Evolutionary conservation across 805 yeast genomes (phyloP).

Genomic region (Starmerella vitae): DNA sequence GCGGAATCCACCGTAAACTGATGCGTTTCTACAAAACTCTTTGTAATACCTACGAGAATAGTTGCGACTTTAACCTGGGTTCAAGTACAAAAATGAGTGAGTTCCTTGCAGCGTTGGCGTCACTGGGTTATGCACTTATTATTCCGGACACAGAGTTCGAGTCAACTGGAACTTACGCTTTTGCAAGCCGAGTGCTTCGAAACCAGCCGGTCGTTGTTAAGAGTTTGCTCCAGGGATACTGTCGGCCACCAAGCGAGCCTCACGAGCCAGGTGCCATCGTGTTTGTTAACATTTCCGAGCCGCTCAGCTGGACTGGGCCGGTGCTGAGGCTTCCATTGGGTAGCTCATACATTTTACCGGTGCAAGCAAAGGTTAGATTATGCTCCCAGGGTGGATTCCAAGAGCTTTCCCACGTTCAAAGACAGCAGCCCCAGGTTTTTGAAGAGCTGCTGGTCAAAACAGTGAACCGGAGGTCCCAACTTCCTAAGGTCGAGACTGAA

Average conservation of each 20-base stretch:
- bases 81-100: slow-evolving; percentile 1
- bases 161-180: slow-evolving; percentile 38
- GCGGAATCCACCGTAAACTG: slow-evolving; percentile 58
- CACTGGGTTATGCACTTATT: not conserved
- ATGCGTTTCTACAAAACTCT: slow-evolving; percentile 60
- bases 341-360: slow-evolving; percentile 32
- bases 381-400: slow-evolving; percentile 57
- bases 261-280: slow-evolving; percentile 43
- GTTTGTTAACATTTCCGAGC: slow-evolving; percentile 65
- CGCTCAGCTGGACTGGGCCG: slow-evolving; percentile 83
- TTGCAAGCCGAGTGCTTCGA: slow-evolving; percentile 53
- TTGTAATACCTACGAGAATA: slow-evolving; percentile 58
- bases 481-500: slow-evolving; percentile 60
- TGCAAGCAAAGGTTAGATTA: slow-evolving; percentile 51
- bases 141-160: not conserved
- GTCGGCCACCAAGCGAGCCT: slow-evolving; percentile 22
- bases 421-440: slow-evolving; percentile 5
- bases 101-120: not conserved
- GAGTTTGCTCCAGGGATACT: slow-evolving; percentile 24
- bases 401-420: slow-evolving; percentile 35
- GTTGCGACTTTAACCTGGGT: slow-evolving; percentile 31
- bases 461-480: slow-evolving; percentile 40
- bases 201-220: slow-evolving; percentile 28
- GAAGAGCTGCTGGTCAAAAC: slow-evolving; percentile 10
- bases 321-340: slow-evolving; percentile 24